phyloP scores from a whole-genome alignment of 2,329 filamentous ascomycete genomes.

The Juglanconis oblonga region DNA sequence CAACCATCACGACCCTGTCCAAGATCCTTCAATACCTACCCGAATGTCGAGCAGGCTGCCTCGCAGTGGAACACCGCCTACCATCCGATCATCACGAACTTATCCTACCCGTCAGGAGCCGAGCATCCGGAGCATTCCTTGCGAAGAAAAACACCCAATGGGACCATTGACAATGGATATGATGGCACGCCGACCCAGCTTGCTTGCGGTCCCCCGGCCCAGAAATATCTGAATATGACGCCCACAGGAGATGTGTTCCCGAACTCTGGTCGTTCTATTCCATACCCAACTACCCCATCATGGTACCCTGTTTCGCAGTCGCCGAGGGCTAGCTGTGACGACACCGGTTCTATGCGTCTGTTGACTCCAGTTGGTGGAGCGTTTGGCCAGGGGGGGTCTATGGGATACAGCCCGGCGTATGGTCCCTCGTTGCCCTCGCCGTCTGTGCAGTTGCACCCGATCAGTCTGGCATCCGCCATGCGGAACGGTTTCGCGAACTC shows the following conservation, averaged over 20 bases:
- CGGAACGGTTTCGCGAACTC: slow-evolving; percentile 10
- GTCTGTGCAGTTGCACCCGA: slow-evolving; percentile 23
- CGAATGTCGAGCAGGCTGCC: slow-evolving; percentile 25
- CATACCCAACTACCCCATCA: slow-evolving; percentile 21
- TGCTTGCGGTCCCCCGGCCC: slow-evolving; percentile 68
- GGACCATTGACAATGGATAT: slow-evolving; percentile 88
- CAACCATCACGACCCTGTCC: slow-evolving; percentile 12
- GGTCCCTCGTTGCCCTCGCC: slow-evolving; percentile 14
- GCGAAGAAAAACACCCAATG: slow-evolving; percentile 87
- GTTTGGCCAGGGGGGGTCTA: slow-evolving; percentile 6
- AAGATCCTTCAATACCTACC: slow-evolving; percentile 28
- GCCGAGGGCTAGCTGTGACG: slow-evolving; percentile 1
- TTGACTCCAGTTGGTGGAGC: slow-evolving; percentile 3
- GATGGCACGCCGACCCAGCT: slow-evolving; percentile 78
- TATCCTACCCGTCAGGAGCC: slow-evolving; percentile 12
- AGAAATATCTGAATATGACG: slow-evolving; percentile 80
- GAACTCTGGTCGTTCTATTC: slow-evolving; percentile 16
- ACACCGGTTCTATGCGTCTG: slow-evolving; percentile 1
- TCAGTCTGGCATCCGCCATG: slow-evolving; percentile 5
- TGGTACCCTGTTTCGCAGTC: slow-evolving; percentile 19
- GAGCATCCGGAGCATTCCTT: slow-evolving; percentile 69
- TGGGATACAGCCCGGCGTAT: slow-evolving; percentile 14
- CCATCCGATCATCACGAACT: slow-evolving; percentile 14
- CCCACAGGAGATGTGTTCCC: slow-evolving; percentile 38
- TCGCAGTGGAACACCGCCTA: slow-evolving; percentile 12